Conservation (phyloP, 202 grass and related monocot genomes). For the Bolboschoenoplectus hybrid region DNA sequence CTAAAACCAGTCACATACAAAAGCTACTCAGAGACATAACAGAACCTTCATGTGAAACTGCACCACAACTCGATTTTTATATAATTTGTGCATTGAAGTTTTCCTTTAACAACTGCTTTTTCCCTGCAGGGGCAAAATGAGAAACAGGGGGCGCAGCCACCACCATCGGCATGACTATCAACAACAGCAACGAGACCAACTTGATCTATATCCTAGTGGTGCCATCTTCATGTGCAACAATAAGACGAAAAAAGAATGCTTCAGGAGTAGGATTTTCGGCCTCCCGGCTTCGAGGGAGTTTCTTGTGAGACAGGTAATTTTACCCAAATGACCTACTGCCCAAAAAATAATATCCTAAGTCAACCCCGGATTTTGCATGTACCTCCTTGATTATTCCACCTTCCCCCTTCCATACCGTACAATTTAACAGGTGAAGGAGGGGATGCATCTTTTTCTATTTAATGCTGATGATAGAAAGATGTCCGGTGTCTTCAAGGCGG, state of each 20-base stretch:
- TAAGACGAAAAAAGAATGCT: constrained; percentile 46
- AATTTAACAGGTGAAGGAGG: constrained; percentile 44
- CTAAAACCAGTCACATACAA: neutral
- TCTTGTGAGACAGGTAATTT: constrained; percentile 44
- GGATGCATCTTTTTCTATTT: constrained; percentile 72
- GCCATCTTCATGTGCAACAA: constrained; percentile 79
- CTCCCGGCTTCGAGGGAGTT: constrained; percentile 46
- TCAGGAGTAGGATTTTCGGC: constrained; percentile 43
- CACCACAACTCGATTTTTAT: neutral
- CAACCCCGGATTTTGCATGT: neutral
- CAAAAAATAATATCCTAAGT: neutral
- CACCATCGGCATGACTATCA: constrained; percentile 13
- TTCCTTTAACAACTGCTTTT: neutral
- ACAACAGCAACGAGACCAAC: constrained; percentile 5
- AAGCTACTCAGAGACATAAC: neutral
- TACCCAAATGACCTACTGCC: neutral
- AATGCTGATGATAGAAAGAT: constrained; percentile 49
- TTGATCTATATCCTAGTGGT: constrained; percentile 36
- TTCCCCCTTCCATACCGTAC: neutral
- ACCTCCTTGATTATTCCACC: neutral
- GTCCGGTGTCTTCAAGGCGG: constrained; percentile 60
- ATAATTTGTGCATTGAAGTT: neutral
- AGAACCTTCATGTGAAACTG: neutral
- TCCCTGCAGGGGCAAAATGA: constrained; percentile 49
- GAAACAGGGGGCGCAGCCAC: neutral